Base-by-base conservation (phyloP, 495 filamentous ascomycete genomes). In the Talaromyces nanjingensis region DNA sequence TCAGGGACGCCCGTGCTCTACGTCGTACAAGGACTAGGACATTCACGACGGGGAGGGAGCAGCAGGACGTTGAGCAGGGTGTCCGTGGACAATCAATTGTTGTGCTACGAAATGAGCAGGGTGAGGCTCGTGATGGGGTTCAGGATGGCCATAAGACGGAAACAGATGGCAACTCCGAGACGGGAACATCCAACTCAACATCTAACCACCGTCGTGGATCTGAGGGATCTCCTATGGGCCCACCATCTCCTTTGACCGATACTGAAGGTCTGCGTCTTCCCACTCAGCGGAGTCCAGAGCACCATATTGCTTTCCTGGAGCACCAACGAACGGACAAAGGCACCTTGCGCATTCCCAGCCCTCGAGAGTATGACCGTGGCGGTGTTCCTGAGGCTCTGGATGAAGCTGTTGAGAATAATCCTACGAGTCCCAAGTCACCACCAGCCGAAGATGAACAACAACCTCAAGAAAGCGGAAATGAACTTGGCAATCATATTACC, bases 271-370 rank as follows among this genome's bases (percentile, higher is more conserved):
- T 79, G 53, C 72, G 75, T 8, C 79, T 90, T 2, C 81, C 83
- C 0, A 73, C 78, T 3, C 83, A 84, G 59, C 63, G 79, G 59
- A 81, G 77, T 53, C 83, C 87, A 18, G 90, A 92, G 63, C 87
- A 92, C 64, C 89, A 93, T 69, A 93, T 96, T 65, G 90, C 89
- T 3, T 91, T 97, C 69, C 72, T 96, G 18, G 87, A 96, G 72
- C 87, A 90, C 20, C 92, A 96, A 69, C 83, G 91, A n/a, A 88
- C 88, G 63, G 87, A 88, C 65, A 87, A 85, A 67, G 83, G 83
- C 14, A 85, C 90, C 1, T 73, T 96, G 29, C 87, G 91, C 22
- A 96, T 97, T 64, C 93, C 93, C 0, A 91, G 91, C 52, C 93
- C 92, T 2, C 80, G 91, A 68, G 93, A 96, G 66, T 91, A 88